A percentile compares a stretch with the other conserved stretches of the same genome.
Evolutionary conservation across 805 yeast genomes (phyloP).

Genomic region (Priceomyces carsonii): DNA sequence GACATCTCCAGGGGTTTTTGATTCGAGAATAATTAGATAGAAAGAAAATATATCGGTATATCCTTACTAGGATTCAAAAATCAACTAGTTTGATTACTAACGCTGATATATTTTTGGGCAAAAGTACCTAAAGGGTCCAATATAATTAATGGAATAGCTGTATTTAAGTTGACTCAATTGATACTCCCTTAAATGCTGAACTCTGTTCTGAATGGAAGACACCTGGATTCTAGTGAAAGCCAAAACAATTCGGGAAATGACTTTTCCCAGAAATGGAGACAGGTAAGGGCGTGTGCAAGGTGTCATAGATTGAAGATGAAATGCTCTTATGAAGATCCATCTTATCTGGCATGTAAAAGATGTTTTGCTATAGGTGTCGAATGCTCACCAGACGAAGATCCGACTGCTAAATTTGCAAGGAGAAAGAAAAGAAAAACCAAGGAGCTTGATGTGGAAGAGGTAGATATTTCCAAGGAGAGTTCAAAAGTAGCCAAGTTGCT

Average conservation of each 20-base stretch:
- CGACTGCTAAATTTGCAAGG: conserved; percentile 44
- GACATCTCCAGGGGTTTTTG: too few relatives aligned
- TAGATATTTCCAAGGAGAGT: conserved; percentile 12
- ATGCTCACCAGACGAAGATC: conserved; percentile 54
- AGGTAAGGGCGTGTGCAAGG: conserved; percentile 54
- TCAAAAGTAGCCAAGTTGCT: conserved; percentile 7
- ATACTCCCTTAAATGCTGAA: too few relatives aligned
- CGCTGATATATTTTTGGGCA: too few relatives aligned
- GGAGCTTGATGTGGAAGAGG: conserved; percentile 13
- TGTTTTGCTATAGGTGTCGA: conserved; percentile 44
- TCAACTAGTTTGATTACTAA: too few relatives aligned
- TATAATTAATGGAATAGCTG: too few relatives aligned
- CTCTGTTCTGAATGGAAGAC: too few relatives aligned
- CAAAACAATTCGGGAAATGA: background rate
- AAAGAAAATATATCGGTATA: too few relatives aligned
- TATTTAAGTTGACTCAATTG: too few relatives aligned
- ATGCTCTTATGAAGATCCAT: conserved; percentile 52
- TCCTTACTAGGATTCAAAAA: too few relatives aligned
- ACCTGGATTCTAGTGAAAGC: too few relatives aligned
- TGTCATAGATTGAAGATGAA: conserved; percentile 55
- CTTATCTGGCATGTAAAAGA: conserved; percentile 43
- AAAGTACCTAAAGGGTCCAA: too few relatives aligned
- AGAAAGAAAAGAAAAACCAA: conserved; percentile 25
- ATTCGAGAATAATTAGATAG: too few relatives aligned
- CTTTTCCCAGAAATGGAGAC: conserved; percentile 47